Percentiles rank a stretch among this genome's conserved stretches.
Conservation (phyloP, 768 basidiomycete genomes). For the Suillus subalutaceus region DNA sequence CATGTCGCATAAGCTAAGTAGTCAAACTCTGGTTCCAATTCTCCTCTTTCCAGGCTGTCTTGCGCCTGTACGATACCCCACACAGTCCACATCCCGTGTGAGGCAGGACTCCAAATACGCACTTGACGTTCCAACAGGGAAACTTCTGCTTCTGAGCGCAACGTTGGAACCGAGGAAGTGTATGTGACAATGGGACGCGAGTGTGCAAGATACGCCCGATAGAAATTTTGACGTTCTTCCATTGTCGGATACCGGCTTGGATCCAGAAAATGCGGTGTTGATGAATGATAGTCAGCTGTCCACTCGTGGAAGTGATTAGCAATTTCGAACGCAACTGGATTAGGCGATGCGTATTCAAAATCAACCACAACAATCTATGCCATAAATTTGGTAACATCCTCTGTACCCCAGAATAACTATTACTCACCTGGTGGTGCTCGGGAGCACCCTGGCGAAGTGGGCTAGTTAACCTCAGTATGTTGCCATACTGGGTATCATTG, state of each 20-base stretch:
- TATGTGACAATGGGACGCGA: constrained; percentile 29
- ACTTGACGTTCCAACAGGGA: constrained; percentile 77
- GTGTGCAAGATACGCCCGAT: constrained; percentile 76
- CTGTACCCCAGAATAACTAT: constrained; percentile 4
- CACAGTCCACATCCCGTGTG: constrained; percentile 90
- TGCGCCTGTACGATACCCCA: constrained; percentile 94
- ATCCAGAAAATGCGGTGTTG: constrained; percentile 68
- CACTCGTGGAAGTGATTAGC: constrained; percentile 98
- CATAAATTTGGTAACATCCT: constrained; percentile 18
- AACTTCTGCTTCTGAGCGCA: constrained; percentile 45
- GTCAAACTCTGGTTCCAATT: constrained; percentile 79
- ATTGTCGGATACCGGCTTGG: constrained; percentile 69
- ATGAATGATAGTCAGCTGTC: constrained; percentile 86
- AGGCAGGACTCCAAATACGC: constrained; percentile 84
- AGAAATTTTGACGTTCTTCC: constrained; percentile 81
- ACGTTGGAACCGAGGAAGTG: constrained; percentile 19
- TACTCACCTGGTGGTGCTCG: constrained; percentile 75
- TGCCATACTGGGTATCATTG: constrained; percentile 97
- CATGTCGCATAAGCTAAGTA: constrained; percentile 81
- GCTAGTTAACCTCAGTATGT: constrained; percentile 71
- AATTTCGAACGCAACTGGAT: constrained; percentile 93
- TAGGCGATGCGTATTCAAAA: constrained; percentile 95
- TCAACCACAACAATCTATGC: constrained; percentile 90
- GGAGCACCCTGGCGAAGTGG: constrained; percentile 56
- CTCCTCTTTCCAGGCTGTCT: constrained; percentile 65